Base-by-base conservation (phyloP, 495 filamentous ascomycete genomes). In the Neurospora sp. region DNA sequence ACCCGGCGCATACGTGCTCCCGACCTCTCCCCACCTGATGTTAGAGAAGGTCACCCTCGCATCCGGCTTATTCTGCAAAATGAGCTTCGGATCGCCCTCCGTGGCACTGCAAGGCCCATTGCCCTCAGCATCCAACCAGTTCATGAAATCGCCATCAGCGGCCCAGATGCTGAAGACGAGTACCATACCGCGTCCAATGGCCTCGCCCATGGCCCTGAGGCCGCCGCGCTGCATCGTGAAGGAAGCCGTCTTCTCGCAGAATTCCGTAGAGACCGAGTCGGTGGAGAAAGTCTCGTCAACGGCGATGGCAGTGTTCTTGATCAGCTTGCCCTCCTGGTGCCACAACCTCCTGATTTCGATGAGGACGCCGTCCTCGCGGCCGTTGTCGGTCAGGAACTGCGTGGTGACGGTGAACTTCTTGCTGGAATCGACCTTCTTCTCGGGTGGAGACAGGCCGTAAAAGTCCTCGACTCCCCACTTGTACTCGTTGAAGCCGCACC, bases 381-480 rank as follows among this genome's bases (percentile, higher is more conserved):
- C 82, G 72, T 86, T 83, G 71, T 83, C 74, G 31, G 88, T 90
- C 72, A 89, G 76, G 82, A 92, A 92, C 76, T 92, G 89, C 5
- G 91, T 93, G 44, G 91, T 87, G 12, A 92, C 89, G 16, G 89
- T 93, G 74, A 93, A 84, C 7, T 84, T 84, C 71, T 85, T 83
- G 42, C 78, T 83, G 69, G 89, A 89, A 81, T 92, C 86, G 71
- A 92, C 81, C 5, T 78, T 88, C 75, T 74, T 73, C 69, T 76
- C 79, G 41, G 27, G 27, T 31, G 20, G 4, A 10, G 22, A 5
- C 6, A 2, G 80, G n/a, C 88, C 88, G 78, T 85, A 91, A 83
- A 88, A 92, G 68, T 70, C 76, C 37, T 77, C 83, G 76, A 85
- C 81, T 42, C 89, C 88, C 76, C 86, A 80, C 39, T 82, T 82